Evolutionary conservation across 495 filamentous ascomycete species (phyloP).

Genomic region (Neurospora tetraspora): DNA sequence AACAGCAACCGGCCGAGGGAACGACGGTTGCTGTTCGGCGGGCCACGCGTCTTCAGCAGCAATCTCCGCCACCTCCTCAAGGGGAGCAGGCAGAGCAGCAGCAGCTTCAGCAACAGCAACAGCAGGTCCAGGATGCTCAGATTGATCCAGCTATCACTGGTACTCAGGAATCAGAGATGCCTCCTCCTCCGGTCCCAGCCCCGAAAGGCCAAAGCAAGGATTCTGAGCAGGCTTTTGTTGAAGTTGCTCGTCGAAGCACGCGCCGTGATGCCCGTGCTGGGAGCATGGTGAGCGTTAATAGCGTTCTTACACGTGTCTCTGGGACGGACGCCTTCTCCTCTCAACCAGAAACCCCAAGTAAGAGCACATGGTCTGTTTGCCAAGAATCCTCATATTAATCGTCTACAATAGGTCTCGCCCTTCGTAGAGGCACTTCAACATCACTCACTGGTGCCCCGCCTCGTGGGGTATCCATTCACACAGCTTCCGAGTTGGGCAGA

Average conservation of each 20-base stretch:
- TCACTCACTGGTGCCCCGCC: not conserved
- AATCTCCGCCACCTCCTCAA: conserved; percentile 14
- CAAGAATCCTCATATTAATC: not conserved
- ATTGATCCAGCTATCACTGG: conserved; percentile 19
- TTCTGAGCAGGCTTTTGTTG: not conserved
- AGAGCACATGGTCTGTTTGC: not conserved
- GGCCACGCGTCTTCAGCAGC: not conserved
- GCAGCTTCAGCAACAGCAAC: not conserved
- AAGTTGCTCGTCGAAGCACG: conserved; percentile 9
- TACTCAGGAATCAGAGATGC: conserved; percentile 10
- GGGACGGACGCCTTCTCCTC: conserved; percentile 7
- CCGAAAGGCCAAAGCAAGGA: conserved; percentile 7
- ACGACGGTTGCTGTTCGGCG: not conserved
- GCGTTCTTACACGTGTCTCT: not conserved
- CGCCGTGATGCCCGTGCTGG: conserved; percentile 3
- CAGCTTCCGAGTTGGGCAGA: not conserved
- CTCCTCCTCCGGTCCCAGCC: conserved; percentile 14
- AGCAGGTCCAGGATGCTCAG: conserved; percentile 1
- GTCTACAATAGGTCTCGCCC: not conserved
- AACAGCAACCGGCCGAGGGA: conserved; percentile 1
- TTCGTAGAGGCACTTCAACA: not conserved
- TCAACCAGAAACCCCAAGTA: conserved; percentile 10
- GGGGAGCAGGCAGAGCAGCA: conserved; percentile 13
- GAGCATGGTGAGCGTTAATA: conserved; percentile 14
- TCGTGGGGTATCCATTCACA: not conserved